These are phyloP conservation scores for Penicillium freii DNA, from an alignment of 2,329 filamentous ascomycete genomes.

Conservation along the genomic window DNA sequence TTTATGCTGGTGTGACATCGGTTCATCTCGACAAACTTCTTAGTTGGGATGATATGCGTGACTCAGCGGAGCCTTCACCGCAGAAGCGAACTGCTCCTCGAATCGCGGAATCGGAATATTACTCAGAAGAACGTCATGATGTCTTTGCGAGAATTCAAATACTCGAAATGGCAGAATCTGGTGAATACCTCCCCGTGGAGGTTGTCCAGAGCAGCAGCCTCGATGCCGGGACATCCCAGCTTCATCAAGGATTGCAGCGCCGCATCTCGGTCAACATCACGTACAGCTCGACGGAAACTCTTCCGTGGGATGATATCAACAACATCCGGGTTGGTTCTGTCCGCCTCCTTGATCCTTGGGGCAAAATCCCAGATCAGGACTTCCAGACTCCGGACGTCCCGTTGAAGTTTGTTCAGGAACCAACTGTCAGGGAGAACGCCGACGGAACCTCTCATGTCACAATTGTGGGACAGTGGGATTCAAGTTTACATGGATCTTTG, in stretches of 20 bases:
- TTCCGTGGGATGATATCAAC: constrained; percentile 84
- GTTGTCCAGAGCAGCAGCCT: constrained; percentile 81
- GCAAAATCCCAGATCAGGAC: constrained; percentile 78
- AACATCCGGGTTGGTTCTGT: constrained; percentile 76
- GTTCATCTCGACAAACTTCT: constrained; percentile 97
- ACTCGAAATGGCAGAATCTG: constrained; percentile 85
- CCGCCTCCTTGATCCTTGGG: constrained; percentile 77
- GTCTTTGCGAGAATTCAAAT: constrained; percentile 85
- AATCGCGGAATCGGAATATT: constrained; percentile 89
- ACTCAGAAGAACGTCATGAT: constrained; percentile 89
- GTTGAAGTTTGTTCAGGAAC: constrained; percentile 73
- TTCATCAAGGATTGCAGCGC: constrained; percentile 91
- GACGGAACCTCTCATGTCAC: constrained; percentile 88
- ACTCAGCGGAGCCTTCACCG: constrained; percentile 58
- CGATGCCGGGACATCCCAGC: constrained; percentile 86
- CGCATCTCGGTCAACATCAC: constrained; percentile 84
- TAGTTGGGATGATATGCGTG: constrained; percentile 98
- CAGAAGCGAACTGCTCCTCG: constrained; percentile 63
- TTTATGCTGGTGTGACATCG: constrained; percentile 84
- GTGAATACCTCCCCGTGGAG: constrained; percentile 88
- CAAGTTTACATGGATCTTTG: constrained; percentile 85
- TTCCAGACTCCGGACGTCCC: constrained; percentile 69
- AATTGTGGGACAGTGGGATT: constrained; percentile 93
- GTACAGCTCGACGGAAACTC: constrained; percentile 80
- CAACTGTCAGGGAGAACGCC: constrained; percentile 76